Percentiles rank a stretch among this genome's conserved stretches.
Evolutionary conservation across 2,329 filamentous ascomycete genomes (phyloP).

Genomic region (Nakataea oryzae): DNA sequence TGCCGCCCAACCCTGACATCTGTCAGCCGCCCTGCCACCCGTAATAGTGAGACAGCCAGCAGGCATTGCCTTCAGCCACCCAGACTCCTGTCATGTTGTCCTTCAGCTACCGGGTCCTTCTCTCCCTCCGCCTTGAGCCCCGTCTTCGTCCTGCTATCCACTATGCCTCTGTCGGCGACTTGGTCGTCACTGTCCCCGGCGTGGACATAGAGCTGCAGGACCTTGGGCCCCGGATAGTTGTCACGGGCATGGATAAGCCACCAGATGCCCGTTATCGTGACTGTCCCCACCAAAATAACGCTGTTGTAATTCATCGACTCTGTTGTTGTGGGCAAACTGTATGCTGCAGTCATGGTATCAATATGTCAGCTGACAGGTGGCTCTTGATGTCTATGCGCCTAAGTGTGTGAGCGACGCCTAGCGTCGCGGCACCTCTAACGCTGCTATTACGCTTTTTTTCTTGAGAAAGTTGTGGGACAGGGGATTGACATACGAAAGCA

Average conservation of each 20-base stretch:
- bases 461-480: background rate
- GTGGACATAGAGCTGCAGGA: constrained; percentile 32
- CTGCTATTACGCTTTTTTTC: no score
- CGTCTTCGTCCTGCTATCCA: background rate
- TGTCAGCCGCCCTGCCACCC: background rate
- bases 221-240: constrained; percentile 40
- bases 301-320: constrained; percentile 41
- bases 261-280: constrained; percentile 35
- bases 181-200: constrained; percentile 11
- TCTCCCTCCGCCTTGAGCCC: background rate
- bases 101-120: no score
- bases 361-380: background rate
- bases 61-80: background rate
- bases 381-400: background rate
- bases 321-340: constrained; percentile 26
- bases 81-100: no score
- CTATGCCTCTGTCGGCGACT: background rate
- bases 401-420: no score
- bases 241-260: constrained; percentile 35
- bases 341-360: constrained; percentile 19
- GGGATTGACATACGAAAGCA: constrained; percentile 39
- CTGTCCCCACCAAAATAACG: constrained; percentile 38
- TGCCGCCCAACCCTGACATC: background rate
- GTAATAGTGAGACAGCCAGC: background rate
- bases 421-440: background rate